Evolutionary conservation across 2,329 filamentous ascomycete species (phyloP).

Genomic region (Fusarium abutilonis): DNA sequence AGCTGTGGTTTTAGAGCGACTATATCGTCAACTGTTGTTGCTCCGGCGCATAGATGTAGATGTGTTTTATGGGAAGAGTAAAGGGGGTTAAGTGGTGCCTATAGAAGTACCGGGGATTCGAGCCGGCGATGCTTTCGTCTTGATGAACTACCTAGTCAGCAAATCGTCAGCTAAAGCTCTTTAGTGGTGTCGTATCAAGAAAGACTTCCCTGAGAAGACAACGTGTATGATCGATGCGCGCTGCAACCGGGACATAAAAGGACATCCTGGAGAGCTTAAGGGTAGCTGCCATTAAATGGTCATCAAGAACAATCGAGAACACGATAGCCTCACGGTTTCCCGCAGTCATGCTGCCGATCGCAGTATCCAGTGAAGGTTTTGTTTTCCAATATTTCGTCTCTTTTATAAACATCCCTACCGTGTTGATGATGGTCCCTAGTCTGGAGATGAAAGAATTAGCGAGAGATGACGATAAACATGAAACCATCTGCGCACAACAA

Average conservation of each 20-base stretch:
- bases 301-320: neutral
- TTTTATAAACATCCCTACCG: no score
- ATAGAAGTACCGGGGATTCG: no score
- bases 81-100: no score
- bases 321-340: neutral
- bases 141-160: no score
- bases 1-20: no score
- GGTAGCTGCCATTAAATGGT: neutral
- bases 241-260: neutral
- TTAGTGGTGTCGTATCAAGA: neutral
- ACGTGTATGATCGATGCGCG: neutral
- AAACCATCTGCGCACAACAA: neutral
- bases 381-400: neutral
- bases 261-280: neutral
- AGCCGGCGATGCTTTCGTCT: neutral
- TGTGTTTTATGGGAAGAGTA: no score
- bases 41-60: no score
- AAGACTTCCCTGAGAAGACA: neutral
- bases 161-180: neutral
- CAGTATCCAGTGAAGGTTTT: neutral
- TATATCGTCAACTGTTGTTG: no score
- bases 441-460: neutral
- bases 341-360: no score
- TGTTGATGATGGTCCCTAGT: neutral
- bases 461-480: neutral